Evolutionary conservation across 2,329 filamentous ascomycete genomes (phyloP), one percentile per base, ranked within the genome.

Genomic region (Arthroderma sp.): DNA sequence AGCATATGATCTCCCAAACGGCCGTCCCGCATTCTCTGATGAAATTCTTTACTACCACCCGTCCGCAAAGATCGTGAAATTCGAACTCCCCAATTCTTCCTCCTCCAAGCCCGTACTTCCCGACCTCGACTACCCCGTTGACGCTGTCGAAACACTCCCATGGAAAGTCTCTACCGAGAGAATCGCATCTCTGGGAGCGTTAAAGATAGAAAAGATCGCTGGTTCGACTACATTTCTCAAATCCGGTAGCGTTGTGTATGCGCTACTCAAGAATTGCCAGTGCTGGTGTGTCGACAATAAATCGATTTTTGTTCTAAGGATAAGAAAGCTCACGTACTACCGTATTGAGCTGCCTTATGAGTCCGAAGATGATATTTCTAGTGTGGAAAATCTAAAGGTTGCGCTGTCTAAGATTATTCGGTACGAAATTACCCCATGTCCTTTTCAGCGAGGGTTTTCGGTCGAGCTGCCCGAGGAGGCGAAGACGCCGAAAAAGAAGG

Each of bases 231-330:
- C 86, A 8, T 95, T 94, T 56, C 72, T 95, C 6, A 89, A 83
- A 62, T 94, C 86, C 51, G 85, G 85, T 48, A 79, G 78, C 45
- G 81, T 88, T 10, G 73, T 94, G 11, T 85, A 91, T 56, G 83
- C 88, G 7, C 91, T 95, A 50, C 68, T 95, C 43, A 86, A 85
- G 27, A 86, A 86, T 61, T 93, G 86, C 47, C 87, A 94, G 63
- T 93, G 84, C 59, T 95, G 88, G 88, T 93, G 84, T 60, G 83
- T 95, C 30, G 85, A 93, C 60, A 83, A 86, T 46, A 75, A 80
- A 45, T 82, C 82, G 36, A 86, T 81, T 54, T 94, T 94, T 54
- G 83, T 94, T n/a, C 68, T 95, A 48, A 83, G 88, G 52, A 86
- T 93, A 51, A 74, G 86, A 22, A 77, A 82, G 38, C 82, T 88